Evolutionary conservation across 257 asterid genomes (phyloP).

Genomic region (Solanum neorickii): DNA sequence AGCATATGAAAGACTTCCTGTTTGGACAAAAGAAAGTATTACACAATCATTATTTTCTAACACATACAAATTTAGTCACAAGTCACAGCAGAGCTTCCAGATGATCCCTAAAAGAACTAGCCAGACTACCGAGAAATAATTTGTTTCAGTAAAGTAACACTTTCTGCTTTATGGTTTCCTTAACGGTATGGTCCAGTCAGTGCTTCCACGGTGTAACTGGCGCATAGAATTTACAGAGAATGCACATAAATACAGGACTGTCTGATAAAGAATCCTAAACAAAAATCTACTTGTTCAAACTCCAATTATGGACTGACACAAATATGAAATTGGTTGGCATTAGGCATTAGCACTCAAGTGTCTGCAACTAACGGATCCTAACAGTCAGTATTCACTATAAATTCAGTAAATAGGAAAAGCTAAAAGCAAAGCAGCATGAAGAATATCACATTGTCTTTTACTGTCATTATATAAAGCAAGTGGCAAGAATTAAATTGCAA

Average conservation of each 20-base stretch:
- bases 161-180: neutral
- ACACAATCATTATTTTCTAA: neutral
- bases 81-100: neutral
- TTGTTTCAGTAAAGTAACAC: neutral
- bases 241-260: neutral
- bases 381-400: neutral
- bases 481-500: neutral
- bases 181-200: neutral
- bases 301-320: neutral
- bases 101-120: neutral
- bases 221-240: neutral
- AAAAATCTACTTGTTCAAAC: neutral
- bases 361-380: neutral
- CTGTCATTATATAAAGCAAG: neutral
- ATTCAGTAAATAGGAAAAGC: neutral
- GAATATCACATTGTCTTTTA: neutral
- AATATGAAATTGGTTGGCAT: neutral
- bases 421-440: neutral
- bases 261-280: neutral
- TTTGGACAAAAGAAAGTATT: neutral
- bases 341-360: neutral
- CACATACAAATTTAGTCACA: neutral
- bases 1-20: neutral
- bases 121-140: neutral
- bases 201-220: neutral